A percentile compares a stretch with the other conserved stretches of the same genome.
phyloP scores from a whole-genome alignment of 208 protist genomes.

The Angomonas desouzai region DNA sequence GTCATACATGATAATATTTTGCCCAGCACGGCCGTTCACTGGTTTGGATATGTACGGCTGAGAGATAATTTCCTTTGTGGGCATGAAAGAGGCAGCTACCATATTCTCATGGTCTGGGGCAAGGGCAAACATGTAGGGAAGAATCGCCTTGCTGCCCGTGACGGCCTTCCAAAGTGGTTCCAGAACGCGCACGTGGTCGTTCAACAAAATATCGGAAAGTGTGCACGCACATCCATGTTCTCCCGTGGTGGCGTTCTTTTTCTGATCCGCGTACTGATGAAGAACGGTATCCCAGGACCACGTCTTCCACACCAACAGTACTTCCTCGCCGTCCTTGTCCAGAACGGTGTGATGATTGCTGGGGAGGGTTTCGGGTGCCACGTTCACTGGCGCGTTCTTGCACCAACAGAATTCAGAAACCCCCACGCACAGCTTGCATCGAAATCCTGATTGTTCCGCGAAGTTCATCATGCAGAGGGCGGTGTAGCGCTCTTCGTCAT shows the following conservation, averaged over 20 bases:
- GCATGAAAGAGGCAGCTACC: constrained; percentile 54
- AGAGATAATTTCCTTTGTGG: constrained; percentile 51
- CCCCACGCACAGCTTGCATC: constrained; percentile 63
- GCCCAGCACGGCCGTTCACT: constrained; percentile 69
- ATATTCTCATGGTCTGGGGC: constrained; percentile 61
- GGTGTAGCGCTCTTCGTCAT: constrained; percentile 82
- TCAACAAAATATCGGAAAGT: constrained; percentile 72
- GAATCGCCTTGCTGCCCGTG: constrained; percentile 71
- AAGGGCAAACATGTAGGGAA: constrained; percentile 68
- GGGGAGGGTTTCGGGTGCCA: constrained; percentile 15
- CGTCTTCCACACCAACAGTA: constrained; percentile 83
- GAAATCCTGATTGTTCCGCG: constrained; percentile 56
- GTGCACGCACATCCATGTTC: constrained; percentile 23
- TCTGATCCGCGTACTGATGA: constrained; percentile 39
- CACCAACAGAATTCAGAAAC: constrained; percentile 44
- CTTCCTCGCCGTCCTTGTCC: constrained; percentile 60
- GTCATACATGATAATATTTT: constrained; percentile 76
- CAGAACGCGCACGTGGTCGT: constrained; percentile 61
- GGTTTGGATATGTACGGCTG: constrained; percentile 66
- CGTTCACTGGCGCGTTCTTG: constrained; percentile 8
- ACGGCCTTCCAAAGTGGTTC: constrained; percentile 82
- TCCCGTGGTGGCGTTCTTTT: not conserved
- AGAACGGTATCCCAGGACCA: constrained; percentile 86
- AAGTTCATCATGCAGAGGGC: constrained; percentile 65
- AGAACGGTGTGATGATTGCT: constrained; percentile 43